Evolutionary conservation across 345 rosid species (phyloP).

Genomic region (Eucalyptus leucophloia): DNA sequence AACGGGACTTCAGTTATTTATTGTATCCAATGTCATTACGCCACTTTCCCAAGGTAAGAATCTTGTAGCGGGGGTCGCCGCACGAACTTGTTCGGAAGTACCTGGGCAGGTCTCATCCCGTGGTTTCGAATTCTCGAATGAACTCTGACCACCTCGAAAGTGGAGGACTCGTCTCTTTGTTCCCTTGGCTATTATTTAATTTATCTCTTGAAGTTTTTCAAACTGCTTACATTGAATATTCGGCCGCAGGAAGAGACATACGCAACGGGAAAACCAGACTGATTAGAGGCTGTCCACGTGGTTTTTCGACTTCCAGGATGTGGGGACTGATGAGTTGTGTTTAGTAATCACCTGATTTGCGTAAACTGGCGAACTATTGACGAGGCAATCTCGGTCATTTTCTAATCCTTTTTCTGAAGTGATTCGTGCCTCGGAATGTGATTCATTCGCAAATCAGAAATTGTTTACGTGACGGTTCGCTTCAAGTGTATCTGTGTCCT

Average conservation of each 20-base stretch:
- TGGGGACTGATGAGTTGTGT: background rate
- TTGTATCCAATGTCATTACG: background rate
- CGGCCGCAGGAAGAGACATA: background rate
- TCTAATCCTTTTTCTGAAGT: background rate
- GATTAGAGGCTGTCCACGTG: background rate
- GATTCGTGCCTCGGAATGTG: background rate
- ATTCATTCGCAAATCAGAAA: background rate
- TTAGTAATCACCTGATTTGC: background rate
- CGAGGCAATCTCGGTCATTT: background rate
- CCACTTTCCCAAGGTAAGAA: background rate
- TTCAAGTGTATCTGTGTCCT: background rate
- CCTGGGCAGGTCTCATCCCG: background rate
- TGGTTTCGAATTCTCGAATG: background rate
- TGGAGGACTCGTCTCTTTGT: background rate
- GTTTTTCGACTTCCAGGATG: background rate
- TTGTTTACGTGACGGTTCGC: background rate
- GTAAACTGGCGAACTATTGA: background rate
- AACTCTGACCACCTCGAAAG: background rate
- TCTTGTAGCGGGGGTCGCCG: background rate
- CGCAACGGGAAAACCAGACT: background rate
- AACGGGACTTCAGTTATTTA: background rate
- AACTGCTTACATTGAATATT: background rate
- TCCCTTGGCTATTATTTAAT: background rate
- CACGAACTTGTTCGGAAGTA: background rate
- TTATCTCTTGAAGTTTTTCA: background rate